Evolutionary conservation across 768 basidiomycete species (phyloP).

Genomic region (Termitomyces sp.): DNA sequence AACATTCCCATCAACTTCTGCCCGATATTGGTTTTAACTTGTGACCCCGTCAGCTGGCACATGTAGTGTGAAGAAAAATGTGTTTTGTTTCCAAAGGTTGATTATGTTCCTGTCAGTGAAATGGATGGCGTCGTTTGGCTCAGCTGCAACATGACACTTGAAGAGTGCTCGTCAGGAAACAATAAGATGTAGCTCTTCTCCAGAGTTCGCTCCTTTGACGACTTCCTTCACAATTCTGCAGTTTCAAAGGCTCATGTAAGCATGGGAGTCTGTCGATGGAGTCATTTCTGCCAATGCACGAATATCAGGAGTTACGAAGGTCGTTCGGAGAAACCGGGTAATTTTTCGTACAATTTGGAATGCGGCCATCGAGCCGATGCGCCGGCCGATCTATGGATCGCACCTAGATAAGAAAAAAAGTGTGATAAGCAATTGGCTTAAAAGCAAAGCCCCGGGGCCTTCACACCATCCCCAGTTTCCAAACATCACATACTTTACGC

Average conservation of each 20-base stretch:
- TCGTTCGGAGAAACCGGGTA: neutral
- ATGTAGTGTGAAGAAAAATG: neutral
- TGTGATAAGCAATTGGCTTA: constrained; percentile 1
- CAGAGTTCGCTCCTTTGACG: no score
- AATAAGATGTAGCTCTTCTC: neutral
- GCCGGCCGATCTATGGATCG: neutral
- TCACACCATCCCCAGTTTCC: neutral
- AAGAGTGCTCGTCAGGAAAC: neutral
- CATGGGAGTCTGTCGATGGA: neutral
- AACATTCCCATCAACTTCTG: neutral
- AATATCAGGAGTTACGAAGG: neutral
- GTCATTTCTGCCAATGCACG: neutral
- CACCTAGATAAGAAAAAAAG: neutral
- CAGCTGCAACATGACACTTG: neutral
- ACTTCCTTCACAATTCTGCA: neutral
- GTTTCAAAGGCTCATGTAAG: neutral
- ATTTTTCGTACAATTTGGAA: neutral
- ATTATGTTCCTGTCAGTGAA: neutral
- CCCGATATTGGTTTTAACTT: neutral
- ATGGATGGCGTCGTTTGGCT: neutral
- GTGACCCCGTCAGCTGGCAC: neutral
- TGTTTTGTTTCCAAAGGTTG: neutral
- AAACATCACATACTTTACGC: neutral
- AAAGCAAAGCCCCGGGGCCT: neutral
- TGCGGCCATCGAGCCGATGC: neutral